Evolutionary conservation across 257 asterid genomes (phyloP).

Genomic region (Linderniella brevidens): DNA sequence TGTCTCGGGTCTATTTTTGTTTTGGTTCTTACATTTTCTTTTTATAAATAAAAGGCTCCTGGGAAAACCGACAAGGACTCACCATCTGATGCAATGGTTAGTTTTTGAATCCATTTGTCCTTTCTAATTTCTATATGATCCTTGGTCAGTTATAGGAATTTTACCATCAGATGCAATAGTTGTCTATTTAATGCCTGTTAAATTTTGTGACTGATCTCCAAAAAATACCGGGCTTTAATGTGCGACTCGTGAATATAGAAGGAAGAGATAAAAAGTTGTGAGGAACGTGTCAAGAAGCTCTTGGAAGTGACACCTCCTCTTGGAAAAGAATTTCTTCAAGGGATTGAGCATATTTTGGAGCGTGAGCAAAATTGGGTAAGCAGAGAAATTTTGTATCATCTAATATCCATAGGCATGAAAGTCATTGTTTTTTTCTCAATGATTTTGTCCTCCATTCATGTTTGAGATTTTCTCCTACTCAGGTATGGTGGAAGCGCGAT

Average conservation of each 20-base stretch:
- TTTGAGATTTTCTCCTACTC: slow-evolving; percentile 11
- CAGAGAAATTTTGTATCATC: slow-evolving; percentile 7
- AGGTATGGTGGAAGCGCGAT: slow-evolving; percentile 99
- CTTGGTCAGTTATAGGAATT: slow-evolving; percentile 2
- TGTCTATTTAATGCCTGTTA: background rate
- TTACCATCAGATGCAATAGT: background rate
- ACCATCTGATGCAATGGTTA: slow-evolving; percentile 76
- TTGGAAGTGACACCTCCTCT: slow-evolving; percentile 84
- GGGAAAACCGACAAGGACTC: slow-evolving; percentile 90
- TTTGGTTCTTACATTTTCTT: background rate
- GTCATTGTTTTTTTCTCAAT: too few relatives aligned
- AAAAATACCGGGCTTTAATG: slow-evolving; percentile 10
- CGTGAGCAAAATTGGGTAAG: slow-evolving; percentile 98
- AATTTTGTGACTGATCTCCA: background rate
- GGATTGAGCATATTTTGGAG: slow-evolving; percentile 90
- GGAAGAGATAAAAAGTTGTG: slow-evolving; percentile 68
- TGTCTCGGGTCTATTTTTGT: background rate
- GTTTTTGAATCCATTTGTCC: slow-evolving; percentile 12
- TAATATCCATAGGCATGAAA: background rate
- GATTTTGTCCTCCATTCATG: too few relatives aligned
- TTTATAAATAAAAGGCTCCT: slow-evolving; percentile 53
- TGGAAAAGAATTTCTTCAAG: slow-evolving; percentile 73
- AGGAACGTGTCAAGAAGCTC: slow-evolving; percentile 84
- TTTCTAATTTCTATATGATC: background rate
- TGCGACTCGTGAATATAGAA: slow-evolving; percentile 40